Base-by-base conservation (phyloP, 768 basidiomycete species). In the Mycena filopes region DNA sequence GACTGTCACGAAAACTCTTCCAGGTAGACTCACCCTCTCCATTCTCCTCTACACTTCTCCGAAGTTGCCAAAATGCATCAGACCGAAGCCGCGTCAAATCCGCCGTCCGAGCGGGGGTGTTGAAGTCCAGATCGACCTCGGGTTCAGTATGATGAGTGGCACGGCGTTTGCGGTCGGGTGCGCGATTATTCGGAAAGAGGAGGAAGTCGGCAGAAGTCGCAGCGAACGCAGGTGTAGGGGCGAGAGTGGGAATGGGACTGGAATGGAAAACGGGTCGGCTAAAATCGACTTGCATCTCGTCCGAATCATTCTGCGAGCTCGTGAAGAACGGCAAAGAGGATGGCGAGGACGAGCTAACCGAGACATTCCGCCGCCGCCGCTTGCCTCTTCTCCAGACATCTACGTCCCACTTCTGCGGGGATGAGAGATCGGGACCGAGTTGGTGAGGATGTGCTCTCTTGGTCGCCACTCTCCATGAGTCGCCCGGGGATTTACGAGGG, bases 31-130 rank as follows among this genome's bases (percentile, higher is more conserved):
- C n/a, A n/a, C n/a, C 86, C 69, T 92, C 90, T 21, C 88, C 89
- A 66, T 80, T 87, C 68, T 90, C 86, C 29, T 81, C 81, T 23
- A 92, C 81, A 66, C 85, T 90, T 70, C 83, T 81, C 46, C 82
- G 86, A 41, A 93, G 83, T 67, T 91, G 89, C 75, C 83, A 82
- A 64, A 91, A 90, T 7, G 91, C 91, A 60, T 80, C 81, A 0
- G 89, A 86, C 60, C 87, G 86, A 51, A 91, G 77, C 43, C 79
- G 82, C 36, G 74, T 75, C 6, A 87, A 76, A 50, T 81, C 80
- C 7, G 63, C 72, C 18, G 73, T 56, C 36, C 45, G 53, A 2
- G 53, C 29, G 10, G 41, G 18, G 11, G 45, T 51, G 31, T 75
- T 69, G 28, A 63, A 63, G 28, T 73, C 60, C 33, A 53, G 55